A percentile compares a stretch with the other conserved stretches of the same genome.
Evolutionary conservation across 257 asterid genomes (phyloP).

Genomic region (Nicotiana sylvestris): DNA sequence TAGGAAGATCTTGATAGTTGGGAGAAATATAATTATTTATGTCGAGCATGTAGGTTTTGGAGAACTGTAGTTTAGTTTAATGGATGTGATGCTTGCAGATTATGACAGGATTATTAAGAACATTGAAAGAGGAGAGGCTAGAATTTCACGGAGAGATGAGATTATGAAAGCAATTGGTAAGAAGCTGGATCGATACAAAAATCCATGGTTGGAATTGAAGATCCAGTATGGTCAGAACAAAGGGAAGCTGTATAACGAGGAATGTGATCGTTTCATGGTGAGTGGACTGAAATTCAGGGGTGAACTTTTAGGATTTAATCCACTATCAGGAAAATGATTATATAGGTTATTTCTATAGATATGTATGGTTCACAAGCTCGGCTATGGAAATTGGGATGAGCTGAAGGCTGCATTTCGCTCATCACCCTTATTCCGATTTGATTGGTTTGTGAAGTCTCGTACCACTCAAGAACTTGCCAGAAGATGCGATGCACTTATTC

Average conservation of each 20-base stretch:
- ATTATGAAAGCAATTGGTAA: slow-evolving; percentile 97
- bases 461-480: slow-evolving; percentile 98
- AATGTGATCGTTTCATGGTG: slow-evolving; percentile 98
- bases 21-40: not conserved
- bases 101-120: slow-evolving; percentile 90
- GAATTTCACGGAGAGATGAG: slow-evolving; percentile 95
- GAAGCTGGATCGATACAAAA: slow-evolving; percentile 91
- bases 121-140: slow-evolving; percentile 97
- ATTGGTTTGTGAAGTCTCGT: slow-evolving; percentile 98
- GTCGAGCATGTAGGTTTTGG: not conserved
- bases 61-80: not conserved
- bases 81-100: slow-evolving; percentile 44
- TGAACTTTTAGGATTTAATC: not conserved
- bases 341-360: slow-evolving; percentile 39
- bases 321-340: not conserved
- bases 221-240: slow-evolving; percentile 99
- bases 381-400: slow-evolving; percentile 99
- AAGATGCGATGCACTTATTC: slow-evolving; percentile 93
- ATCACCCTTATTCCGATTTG: slow-evolving; percentile 89
- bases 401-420: slow-evolving; percentile 95
- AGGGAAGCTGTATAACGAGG: slow-evolving; percentile 96
- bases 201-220: slow-evolving; percentile 96
- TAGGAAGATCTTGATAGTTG: not conserved
- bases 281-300: slow-evolving; percentile 15
- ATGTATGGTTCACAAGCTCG: slow-evolving; percentile 98